Evolutionary conservation across 805 yeast species (phyloP).

Genomic region (Yarrowia divulgata): DNA sequence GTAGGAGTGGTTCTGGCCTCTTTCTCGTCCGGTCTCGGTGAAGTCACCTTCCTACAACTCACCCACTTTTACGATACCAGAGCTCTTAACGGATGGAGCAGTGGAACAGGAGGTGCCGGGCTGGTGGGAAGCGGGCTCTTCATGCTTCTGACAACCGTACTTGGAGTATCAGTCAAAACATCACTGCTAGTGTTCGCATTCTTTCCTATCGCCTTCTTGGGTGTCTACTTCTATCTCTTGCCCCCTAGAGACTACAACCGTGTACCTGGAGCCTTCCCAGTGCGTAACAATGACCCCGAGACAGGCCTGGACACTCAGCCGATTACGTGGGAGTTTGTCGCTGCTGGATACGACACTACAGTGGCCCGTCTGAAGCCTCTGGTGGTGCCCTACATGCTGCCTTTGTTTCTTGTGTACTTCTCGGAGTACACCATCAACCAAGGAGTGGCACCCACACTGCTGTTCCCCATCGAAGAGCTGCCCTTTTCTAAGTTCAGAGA

Average conservation of each 20-base stretch:
- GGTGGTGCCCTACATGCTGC: slow-evolving; percentile 69
- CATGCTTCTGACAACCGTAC: slow-evolving; percentile 73
- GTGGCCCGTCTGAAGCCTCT: slow-evolving; percentile 47
- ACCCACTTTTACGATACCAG: slow-evolving; percentile 73
- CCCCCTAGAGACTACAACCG: slow-evolving; percentile 44
- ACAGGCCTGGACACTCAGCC: slow-evolving; percentile 1
- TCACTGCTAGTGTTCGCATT: slow-evolving; percentile 65
- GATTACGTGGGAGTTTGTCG: slow-evolving; percentile 9
- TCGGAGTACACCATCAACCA: slow-evolving; percentile 91
- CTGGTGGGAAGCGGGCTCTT: slow-evolving; percentile 75
- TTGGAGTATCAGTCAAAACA: slow-evolving; percentile 61
- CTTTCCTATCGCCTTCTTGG: slow-evolving; percentile 49
- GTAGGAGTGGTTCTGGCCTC: slow-evolving; percentile 83
- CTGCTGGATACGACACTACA: slow-evolving; percentile 41
- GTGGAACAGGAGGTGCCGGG: slow-evolving; percentile 98
- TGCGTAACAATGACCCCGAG: slow-evolving; percentile 1
- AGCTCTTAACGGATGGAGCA: slow-evolving; percentile 86
- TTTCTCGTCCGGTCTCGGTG: slow-evolving; percentile 87
- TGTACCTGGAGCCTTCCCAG: slow-evolving; percentile 11
- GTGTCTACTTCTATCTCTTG: slow-evolving; percentile 47
- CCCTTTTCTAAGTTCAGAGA: slow-evolving; percentile 80
- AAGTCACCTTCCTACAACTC: slow-evolving; percentile 82
- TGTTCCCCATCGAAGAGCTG: slow-evolving; percentile 73
- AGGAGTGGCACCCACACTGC: slow-evolving; percentile 85
- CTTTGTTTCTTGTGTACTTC: slow-evolving; percentile 80